Evolutionary conservation across 2,329 filamentous ascomycete genomes (phyloP).

Genomic region (Arthroderma sp.): DNA sequence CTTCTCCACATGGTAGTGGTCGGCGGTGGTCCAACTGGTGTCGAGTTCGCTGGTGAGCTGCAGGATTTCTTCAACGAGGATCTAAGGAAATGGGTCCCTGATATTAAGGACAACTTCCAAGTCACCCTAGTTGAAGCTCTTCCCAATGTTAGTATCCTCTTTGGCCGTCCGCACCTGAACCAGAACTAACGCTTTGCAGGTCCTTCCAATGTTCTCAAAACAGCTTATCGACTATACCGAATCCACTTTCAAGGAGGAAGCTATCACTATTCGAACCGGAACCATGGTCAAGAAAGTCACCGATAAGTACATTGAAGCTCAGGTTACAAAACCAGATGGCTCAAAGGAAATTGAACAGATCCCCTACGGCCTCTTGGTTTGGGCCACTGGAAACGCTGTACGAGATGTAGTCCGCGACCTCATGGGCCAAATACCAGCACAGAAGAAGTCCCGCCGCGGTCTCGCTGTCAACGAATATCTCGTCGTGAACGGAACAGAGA

Average conservation of each 20-base stretch:
- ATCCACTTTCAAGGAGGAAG: constrained; percentile 97
- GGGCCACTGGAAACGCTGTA: constrained; percentile 94
- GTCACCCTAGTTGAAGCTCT: constrained; percentile 96
- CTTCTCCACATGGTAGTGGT: constrained; percentile 97
- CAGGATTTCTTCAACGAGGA: constrained; percentile 99
- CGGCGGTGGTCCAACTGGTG: constrained; percentile 86
- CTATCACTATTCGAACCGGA: constrained; percentile 94
- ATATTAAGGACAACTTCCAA: constrained; percentile 89
- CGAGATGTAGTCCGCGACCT: constrained; percentile 83
- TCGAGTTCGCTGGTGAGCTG: constrained; percentile 95
- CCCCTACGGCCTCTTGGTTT: constrained; percentile 91
- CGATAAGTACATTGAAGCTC: constrained; percentile 82
- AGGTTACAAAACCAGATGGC: constrained; percentile 69
- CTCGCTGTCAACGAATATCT: constrained; percentile 97
- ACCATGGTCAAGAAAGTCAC: constrained; percentile 98
- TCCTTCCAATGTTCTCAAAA: constrained; percentile 97
- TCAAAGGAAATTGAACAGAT: constrained; percentile 69
- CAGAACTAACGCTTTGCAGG: constrained; percentile 20
- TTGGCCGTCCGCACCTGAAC: background rate
- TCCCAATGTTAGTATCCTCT: constrained; percentile 53
- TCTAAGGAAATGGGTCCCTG: constrained; percentile 93
- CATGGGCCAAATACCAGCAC: constrained; percentile 81
- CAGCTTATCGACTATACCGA: constrained; percentile 99
- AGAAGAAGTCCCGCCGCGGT: constrained; percentile 88
- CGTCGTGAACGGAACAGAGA: constrained; percentile 90